Evolutionary conservation across 805 yeast species (phyloP).

Genomic region (Lachancea thermotolerans): DNA sequence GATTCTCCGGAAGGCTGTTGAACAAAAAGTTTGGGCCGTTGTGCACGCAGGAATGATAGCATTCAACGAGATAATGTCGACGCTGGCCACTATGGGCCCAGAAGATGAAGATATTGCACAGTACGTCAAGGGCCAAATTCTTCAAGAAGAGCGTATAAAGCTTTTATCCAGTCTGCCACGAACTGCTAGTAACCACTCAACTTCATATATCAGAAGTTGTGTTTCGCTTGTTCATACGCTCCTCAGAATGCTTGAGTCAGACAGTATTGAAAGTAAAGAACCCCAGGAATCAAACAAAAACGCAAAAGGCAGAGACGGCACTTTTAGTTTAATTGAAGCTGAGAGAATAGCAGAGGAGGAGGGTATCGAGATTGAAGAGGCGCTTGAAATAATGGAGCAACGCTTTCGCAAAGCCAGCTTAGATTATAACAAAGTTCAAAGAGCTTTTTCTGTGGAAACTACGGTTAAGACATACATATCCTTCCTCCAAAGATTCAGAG

Average conservation of each 20-base stretch:
- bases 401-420: constrained; percentile 12
- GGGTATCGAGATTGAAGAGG: constrained; percentile 28
- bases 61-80: constrained; percentile 53
- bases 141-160: constrained; percentile 54
- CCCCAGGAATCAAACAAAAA: constrained; percentile 17
- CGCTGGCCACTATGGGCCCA: constrained; percentile 37
- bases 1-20: constrained; percentile 35
- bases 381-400: constrained; percentile 23
- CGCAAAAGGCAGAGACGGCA: neutral
- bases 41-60: constrained; percentile 65
- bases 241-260: constrained; percentile 54
- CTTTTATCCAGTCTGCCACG: constrained; percentile 54
- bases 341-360: constrained; percentile 33
- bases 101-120: constrained; percentile 40
- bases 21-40: constrained; percentile 46
- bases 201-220: constrained; percentile 51
- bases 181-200: constrained; percentile 55
- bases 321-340: constrained; percentile 17
- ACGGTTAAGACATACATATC: constrained; percentile 62
- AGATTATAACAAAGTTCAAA: constrained; percentile 20
- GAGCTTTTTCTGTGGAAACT: constrained; percentile 36
- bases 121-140: constrained; percentile 59
- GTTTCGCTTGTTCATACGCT: constrained; percentile 60
- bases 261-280: neutral
- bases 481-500: constrained; percentile 53